phyloP scores from a whole-genome alignment of 148 eudicot species.

The Camellia lanceoleosa region DNA sequence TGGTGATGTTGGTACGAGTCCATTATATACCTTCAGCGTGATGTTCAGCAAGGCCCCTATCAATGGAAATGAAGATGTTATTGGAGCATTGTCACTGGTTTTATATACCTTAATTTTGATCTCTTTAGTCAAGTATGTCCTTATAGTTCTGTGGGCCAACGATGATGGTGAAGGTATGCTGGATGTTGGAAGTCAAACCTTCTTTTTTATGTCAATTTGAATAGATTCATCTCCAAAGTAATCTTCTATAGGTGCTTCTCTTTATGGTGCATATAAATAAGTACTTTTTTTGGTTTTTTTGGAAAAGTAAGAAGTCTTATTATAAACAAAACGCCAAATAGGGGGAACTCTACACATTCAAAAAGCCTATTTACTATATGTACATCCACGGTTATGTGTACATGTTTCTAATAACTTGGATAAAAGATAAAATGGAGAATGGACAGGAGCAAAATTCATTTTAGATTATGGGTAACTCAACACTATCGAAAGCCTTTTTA shows the following conservation, averaged over 20 bases:
- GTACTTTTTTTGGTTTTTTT: neutral
- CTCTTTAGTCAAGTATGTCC: slow-evolving; percentile 74
- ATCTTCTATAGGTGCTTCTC: slow-evolving; percentile 8
- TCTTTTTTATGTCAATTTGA: neutral
- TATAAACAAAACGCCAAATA: too few relatives aligned
- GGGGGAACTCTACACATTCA: too few relatives aligned
- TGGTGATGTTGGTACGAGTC: slow-evolving; percentile 99
- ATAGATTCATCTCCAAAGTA: neutral
- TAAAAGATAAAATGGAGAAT: too few relatives aligned
- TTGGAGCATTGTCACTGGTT: slow-evolving; percentile 92
- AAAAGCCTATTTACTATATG: too few relatives aligned
- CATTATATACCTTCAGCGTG: slow-evolving; percentile 88
- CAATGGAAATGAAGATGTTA: slow-evolving; percentile 76
- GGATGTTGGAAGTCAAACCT: slow-evolving; percentile 15
- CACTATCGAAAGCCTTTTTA: too few relatives aligned
- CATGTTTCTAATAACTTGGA: too few relatives aligned
- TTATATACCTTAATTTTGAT: slow-evolving; percentile 79
- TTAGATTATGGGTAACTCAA: too few relatives aligned
- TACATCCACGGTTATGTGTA: too few relatives aligned
- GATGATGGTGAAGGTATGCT: slow-evolving; percentile 94
- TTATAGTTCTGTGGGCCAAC: slow-evolving; percentile 95
- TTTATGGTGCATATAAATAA: slow-evolving; percentile 15
- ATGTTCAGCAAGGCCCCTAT: slow-evolving; percentile 95
- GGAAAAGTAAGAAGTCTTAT: too few relatives aligned
- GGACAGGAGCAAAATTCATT: too few relatives aligned